Evolutionary conservation across 805 yeast species (phyloP), one percentile per base, ranked within the genome.

Genomic region (Candida ipomoeae): DNA sequence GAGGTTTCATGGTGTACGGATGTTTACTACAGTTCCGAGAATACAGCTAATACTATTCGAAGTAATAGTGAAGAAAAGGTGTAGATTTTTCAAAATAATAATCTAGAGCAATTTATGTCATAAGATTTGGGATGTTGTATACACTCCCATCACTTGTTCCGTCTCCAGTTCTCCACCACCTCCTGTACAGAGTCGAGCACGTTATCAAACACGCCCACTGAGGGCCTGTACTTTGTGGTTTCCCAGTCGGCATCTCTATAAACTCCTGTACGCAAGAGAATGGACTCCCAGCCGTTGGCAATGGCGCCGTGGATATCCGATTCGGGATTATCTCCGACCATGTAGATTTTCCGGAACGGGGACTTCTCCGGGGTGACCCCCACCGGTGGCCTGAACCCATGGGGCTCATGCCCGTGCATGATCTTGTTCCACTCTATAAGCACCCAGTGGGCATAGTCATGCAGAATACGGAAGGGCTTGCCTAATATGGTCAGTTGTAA

Each of bases 301-400:
- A 86, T 84, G 5, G 96, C 99, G 0, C 99, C 99, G 49, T 78
- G 77, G 48, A 94, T 94, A 64, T 94, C 99, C 46, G 90, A 81
- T 29, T 85, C 94, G 3, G 97, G 98, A 66, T 94, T 94, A 68
- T 94, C 99, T 29, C 99, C 99, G 34, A 94, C 89, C 99, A 94
- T 94, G 69, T 77, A 91, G 1, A 94, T 85, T n/a, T 77, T 67
- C 35, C 73, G 70, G 58, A 86, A 69, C 6, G 73, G 73, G 40
- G 68, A 56, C 17, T 54, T 50, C 15, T 26, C 46, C 1, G 73
- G 72, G 2, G 75, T 56, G n/a, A 56, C 58, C 29, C 80, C 77
- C 48, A 83, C 65, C 18, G 60, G 62, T 0, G 87, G 87, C 39
- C 66, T 34, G 45, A 56, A 56, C 7, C 46, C 58, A 40, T 51